Percentiles rank a stretch among this genome's conserved stretches.
These are phyloP conservation scores for Malassezia dermatis DNA, from an alignment of 1,284 basidiomycete genomes.

Conservation along the genomic window DNA sequence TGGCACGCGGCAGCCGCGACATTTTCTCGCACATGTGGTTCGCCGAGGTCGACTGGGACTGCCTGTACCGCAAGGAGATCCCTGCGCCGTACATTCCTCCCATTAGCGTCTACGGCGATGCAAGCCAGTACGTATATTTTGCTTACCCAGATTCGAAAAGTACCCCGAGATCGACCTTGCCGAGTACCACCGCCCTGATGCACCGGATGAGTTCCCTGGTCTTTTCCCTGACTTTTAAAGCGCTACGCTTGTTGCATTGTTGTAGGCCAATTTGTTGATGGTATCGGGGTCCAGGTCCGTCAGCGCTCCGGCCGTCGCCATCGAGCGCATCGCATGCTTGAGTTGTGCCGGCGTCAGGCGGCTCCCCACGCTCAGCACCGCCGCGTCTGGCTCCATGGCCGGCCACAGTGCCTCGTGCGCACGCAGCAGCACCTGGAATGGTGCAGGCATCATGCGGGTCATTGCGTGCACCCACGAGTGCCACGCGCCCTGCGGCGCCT, in stretches of 20 bases:
- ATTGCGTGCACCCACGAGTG: constrained; percentile 27
- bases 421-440: background rate
- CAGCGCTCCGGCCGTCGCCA: constrained; percentile 57
- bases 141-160: constrained; percentile 23
- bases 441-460: background rate
- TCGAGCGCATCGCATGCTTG: constrained; percentile 61
- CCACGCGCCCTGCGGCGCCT: constrained; percentile 25
- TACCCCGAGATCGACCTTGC: constrained; percentile 42
- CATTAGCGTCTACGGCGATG: constrained; percentile 49
- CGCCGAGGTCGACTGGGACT: constrained; percentile 86
- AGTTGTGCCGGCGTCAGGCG: constrained; percentile 55
- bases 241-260: constrained; percentile 38
- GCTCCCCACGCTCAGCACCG: constrained; percentile 50
- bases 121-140: constrained; percentile 31
- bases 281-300: constrained; percentile 38
- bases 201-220: constrained; percentile 32
- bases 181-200: constrained; percentile 34
- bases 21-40: constrained; percentile 97
- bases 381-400: constrained; percentile 7
- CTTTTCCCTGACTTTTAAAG: constrained; percentile 42
- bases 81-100: constrained; percentile 85
- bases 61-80: constrained; percentile 72
- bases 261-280: constrained; percentile 42
- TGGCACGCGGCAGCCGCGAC: constrained; percentile 81
- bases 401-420: constrained; percentile 1